These are phyloP conservation scores for Ambrosia artemisiifolia DNA, from an alignment of 129 eudicot genomes.

Conservation along the genomic window DNA sequence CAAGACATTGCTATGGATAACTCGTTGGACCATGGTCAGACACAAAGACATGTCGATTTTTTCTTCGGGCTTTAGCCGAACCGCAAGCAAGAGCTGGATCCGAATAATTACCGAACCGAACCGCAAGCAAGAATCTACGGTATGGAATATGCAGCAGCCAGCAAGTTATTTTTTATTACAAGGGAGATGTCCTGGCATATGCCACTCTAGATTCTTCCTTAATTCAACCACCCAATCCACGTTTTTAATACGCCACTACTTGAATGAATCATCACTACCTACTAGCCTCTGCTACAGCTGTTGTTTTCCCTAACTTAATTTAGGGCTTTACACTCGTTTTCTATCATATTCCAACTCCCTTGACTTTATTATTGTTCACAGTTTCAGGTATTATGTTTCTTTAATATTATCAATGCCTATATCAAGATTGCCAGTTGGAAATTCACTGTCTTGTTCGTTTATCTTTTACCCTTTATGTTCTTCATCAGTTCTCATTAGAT, in stretches of 20 bases:
- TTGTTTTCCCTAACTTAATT: conserved; percentile 15
- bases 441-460: background rate
- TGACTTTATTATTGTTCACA: conserved; percentile 1
- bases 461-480: background rate
- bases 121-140: background rate
- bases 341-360: conserved; percentile 14
- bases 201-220: conserved; percentile 19
- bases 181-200: background rate
- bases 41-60: too few relatives aligned
- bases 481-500: background rate
- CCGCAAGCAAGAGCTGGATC: background rate
- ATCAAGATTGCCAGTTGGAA: conserved; percentile 2
- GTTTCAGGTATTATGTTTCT: conserved; percentile 8
- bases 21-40: too few relatives aligned
- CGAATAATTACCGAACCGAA: background rate
- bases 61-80: too few relatives aligned
- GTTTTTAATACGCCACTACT: background rate
- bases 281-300: background rate
- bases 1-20: too few relatives aligned
- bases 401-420: conserved; percentile 10
- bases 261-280: background rate
- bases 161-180: too few relatives aligned
- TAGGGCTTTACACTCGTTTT: conserved; percentile 15
- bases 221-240: conserved; percentile 7
- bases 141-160: too few relatives aligned